phyloP scores from a whole-genome alignment of 2,329 filamentous ascomycete genomes.

The Monosporascus sp. region DNA sequence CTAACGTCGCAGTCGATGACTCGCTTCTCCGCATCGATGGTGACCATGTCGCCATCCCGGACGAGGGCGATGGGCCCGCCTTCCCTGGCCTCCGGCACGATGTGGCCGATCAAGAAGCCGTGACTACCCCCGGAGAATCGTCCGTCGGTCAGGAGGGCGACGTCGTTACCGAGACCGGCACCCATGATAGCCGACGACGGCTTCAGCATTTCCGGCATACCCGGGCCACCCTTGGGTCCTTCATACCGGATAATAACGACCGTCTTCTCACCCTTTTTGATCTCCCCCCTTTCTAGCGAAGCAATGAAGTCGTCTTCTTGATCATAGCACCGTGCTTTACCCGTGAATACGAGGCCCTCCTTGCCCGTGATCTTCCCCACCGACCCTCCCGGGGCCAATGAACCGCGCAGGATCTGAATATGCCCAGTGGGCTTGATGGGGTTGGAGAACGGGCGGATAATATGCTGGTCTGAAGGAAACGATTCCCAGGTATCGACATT shows the following conservation, averaged over 20 bases:
- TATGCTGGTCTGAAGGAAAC: constrained; percentile 70
- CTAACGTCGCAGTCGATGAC: constrained; percentile 63
- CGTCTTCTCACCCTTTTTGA: constrained; percentile 81
- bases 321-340: constrained; percentile 77
- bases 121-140: constrained; percentile 78
- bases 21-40: constrained; percentile 74
- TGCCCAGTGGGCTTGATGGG: constrained; percentile 86
- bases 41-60: constrained; percentile 72
- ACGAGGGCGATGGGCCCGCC: constrained; percentile 82
- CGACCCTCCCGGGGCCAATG: constrained; percentile 77
- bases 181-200: constrained; percentile 92
- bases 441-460: constrained; percentile 75
- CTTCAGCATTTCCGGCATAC: constrained; percentile 94
- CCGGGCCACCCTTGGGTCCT: constrained; percentile 86
- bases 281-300: constrained; percentile 69
- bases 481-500: constrained; percentile 74
- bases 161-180: constrained; percentile 71
- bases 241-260: constrained; percentile 91
- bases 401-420: constrained; percentile 81
- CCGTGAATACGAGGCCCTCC: constrained; percentile 78
- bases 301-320: constrained; percentile 76
- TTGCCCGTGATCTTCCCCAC: constrained; percentile 95
- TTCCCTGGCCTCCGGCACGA: constrained; percentile 81
- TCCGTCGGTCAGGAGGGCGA: constrained; percentile 69
- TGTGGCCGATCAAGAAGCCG: constrained; percentile 83